Evolutionary conservation across 805 yeast species (phyloP).

Genomic region (Metschnikowia lachancei): DNA sequence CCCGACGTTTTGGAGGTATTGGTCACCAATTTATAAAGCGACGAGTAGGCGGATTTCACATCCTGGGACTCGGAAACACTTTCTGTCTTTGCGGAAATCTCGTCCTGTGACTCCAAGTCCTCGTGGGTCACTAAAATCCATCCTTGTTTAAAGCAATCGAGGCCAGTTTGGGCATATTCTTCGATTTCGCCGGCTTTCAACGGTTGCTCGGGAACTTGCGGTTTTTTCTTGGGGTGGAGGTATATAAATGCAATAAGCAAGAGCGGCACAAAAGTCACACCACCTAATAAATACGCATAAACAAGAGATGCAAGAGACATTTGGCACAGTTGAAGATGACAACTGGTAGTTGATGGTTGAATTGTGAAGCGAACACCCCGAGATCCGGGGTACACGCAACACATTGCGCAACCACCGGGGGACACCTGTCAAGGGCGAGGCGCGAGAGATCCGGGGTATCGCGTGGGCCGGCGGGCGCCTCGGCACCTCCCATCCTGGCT

Average conservation of each 20-base stretch:
- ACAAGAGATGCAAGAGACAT: constrained; percentile 28
- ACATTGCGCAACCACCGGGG: not conserved
- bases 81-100: constrained; percentile 48
- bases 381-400: constrained; percentile 5
- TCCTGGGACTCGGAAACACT: constrained; percentile 41
- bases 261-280: constrained; percentile 74
- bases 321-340: not conserved
- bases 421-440: not conserved
- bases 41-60: constrained; percentile 55
- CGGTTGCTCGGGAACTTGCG: constrained; percentile 18
- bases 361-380: not conserved
- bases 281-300: constrained; percentile 66
- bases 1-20: constrained; percentile 15
- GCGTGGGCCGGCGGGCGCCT: too few species aligned
- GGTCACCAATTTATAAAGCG: constrained; percentile 57
- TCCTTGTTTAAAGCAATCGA: constrained; percentile 63
- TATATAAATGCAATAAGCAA: constrained; percentile 39
- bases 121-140: constrained; percentile 86
- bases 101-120: constrained; percentile 46
- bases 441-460: constrained; percentile 10
- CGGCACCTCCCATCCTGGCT: too few species aligned
- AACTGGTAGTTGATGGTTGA: not conserved
- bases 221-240: constrained; percentile 35
- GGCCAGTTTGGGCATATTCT: constrained; percentile 58
- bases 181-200: constrained; percentile 64